Evolutionary conservation across 169 alveolate genomes (phyloP), one percentile per base, ranked within the genome.

Genomic region (Plasmodium blacklocki): DNA sequence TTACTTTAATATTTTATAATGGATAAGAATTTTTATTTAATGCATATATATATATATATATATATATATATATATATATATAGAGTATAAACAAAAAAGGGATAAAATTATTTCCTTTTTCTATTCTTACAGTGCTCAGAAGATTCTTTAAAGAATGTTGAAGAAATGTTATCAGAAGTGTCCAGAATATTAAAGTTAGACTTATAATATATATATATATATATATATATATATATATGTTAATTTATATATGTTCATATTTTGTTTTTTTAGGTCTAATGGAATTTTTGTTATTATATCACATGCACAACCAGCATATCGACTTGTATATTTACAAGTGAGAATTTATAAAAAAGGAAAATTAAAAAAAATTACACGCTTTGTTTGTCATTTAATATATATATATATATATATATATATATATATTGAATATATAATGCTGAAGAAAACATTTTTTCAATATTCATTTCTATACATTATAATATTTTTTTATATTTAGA

Each of bases 231-330:
- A 54, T 54, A 67, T 19, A 73, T 50, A 52, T 14, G 9, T 59
- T 0, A 11, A 56, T 23, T 5, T 39, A 32, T 32, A 39, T 39
- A 7, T 39, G 47, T 39, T 39, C 5, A 39, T 39, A 6, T 39
- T 39, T 39, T 39, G 9, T 19, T 14, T 56, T 63, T 19, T 80
- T 80, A 80, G 90, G 19, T 47, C 90, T 29, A 80, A 80, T 39
- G 90, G 90, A 3, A 49, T 45, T 59, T 80, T 80, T 80, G 59
- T 80, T 67, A 52, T 80, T 60, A 80, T 80, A 67, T 80, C 90
- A n/a, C 90, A 80, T 68, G 90, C 90, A 3, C 90, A 80, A 80
- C 90, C 90, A 47, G 43, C 78, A 18, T 80, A 80, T 80, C 56
- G 90, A 67, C 60, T 80, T 45, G 90, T 78, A n/a, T 80, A 80